A percentile compares a stretch with the other conserved stretches of the same genome.
Conservation (phyloP, 1,284 basidiomycete species). For the Veloboletus limbatus region DNA sequence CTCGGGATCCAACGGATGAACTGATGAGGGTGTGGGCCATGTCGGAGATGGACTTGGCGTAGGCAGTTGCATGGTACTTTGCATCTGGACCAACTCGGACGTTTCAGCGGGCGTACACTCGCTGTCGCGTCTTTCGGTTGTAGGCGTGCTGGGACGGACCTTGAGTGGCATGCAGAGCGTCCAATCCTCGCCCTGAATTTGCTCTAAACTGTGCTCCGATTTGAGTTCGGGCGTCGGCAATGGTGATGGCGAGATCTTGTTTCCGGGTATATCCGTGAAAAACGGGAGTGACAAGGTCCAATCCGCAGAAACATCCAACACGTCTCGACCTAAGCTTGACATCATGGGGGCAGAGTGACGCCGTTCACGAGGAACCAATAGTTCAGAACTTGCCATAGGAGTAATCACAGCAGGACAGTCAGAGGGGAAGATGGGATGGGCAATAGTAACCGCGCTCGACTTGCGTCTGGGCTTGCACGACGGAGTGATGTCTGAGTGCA, state of each 20-base stretch:
- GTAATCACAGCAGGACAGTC: not conserved
- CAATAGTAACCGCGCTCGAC: slow-evolving; percentile 23
- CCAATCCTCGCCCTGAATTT: slow-evolving; percentile 25
- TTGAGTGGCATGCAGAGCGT: slow-evolving; percentile 35
- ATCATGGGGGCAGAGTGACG: slow-evolving; percentile 34
- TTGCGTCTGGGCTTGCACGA: slow-evolving; percentile 27
- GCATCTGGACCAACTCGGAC: not conserved
- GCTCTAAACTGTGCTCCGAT: slow-evolving; percentile 3
- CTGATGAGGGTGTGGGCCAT: slow-evolving; percentile 5
- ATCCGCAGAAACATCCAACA: slow-evolving; percentile 13
- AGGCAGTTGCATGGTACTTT: slow-evolving; percentile 17
- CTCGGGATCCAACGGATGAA: slow-evolving; percentile 9
- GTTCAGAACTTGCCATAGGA: slow-evolving; percentile 14
- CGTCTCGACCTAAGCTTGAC: slow-evolving; percentile 4
- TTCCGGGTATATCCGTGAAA: slow-evolving; percentile 27
- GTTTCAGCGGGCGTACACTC: slow-evolving; percentile 4
- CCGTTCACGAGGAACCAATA: slow-evolving; percentile 29
- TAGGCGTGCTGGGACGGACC: slow-evolving; percentile 1
- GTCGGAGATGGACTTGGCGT: slow-evolving; percentile 32
- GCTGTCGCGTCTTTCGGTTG: slow-evolving; percentile 7
- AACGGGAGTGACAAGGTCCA: slow-evolving; percentile 35
- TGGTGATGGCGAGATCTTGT: slow-evolving; percentile 20
- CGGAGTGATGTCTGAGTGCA: slow-evolving; percentile 7
- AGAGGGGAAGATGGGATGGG: slow-evolving; percentile 4
- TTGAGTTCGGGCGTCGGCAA: slow-evolving; percentile 2